These are phyloP conservation scores for Cinchona pubescens DNA, from an alignment of 257 asterid genomes.

Conservation along the genomic window DNA sequence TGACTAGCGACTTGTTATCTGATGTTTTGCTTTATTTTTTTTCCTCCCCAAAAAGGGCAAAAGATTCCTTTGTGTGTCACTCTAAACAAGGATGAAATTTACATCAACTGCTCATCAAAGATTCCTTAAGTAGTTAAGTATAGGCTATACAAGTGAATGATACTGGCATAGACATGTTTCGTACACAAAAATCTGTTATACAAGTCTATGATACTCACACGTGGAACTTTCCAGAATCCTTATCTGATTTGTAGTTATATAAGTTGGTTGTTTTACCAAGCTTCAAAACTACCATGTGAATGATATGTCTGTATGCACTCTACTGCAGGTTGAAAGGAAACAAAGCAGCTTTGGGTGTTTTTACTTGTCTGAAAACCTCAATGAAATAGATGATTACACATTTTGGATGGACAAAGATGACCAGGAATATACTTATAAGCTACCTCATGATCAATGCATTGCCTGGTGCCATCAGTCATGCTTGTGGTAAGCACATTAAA, in stretches of 20 bases:
- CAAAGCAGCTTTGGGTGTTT: conserved; percentile 57
- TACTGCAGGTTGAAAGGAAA: conserved; percentile 75
- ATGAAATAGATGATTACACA: conserved; percentile 80
- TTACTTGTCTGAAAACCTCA: conserved; percentile 85
- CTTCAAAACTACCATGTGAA: neutral
- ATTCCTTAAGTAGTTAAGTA: too few species aligned
- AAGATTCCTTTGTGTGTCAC: too few species aligned
- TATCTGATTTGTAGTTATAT: neutral
- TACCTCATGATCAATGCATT: conserved; percentile 57
- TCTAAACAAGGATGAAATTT: too few species aligned
- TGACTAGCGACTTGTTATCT: neutral
- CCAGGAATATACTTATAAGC: conserved; percentile 39
- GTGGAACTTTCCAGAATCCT: neutral
- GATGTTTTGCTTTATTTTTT: conserved; percentile 1
- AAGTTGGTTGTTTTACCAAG: neutral
- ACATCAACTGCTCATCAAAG: too few species aligned
- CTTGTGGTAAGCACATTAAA: conserved; percentile 45
- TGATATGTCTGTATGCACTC: conserved; percentile 9
- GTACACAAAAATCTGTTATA: neutral
- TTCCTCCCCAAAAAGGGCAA: too few species aligned
- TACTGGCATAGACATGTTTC: too few species aligned
- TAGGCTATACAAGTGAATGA: too few species aligned
- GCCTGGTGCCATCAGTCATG: conserved; percentile 44
- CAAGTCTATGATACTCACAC: neutral
- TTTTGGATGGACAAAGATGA: conserved; percentile 74